These are phyloP conservation scores for Ochetophila trinervis DNA, from an alignment of 306 rosid species.

Conservation along the genomic window DNA sequence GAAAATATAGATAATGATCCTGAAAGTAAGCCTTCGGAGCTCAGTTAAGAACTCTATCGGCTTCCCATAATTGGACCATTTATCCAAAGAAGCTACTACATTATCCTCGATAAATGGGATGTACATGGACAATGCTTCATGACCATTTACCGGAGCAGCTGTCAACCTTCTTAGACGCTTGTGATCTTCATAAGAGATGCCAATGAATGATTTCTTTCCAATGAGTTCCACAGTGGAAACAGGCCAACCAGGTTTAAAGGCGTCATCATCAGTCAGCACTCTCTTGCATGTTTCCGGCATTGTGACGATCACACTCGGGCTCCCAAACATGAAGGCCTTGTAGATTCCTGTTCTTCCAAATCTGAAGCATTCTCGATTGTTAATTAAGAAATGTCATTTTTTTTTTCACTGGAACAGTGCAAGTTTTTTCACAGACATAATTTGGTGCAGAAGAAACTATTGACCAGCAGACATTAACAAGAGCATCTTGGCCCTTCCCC, in stretches of 20 bases:
- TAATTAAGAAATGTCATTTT: neutral
- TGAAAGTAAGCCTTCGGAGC: constrained; percentile 66
- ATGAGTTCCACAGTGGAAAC: constrained; percentile 60
- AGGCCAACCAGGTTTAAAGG: constrained; percentile 81
- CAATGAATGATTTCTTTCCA: constrained; percentile 71
- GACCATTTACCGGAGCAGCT: constrained; percentile 77
- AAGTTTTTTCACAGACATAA: too few species aligned
- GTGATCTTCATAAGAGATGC: constrained; percentile 66
- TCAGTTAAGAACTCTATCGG: constrained; percentile 63
- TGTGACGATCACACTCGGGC: constrained; percentile 73
- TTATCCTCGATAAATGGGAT: constrained; percentile 56
- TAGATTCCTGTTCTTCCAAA: constrained; percentile 71
- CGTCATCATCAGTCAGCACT: constrained; percentile 75
- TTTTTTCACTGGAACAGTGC: too few species aligned
- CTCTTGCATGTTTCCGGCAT: constrained; percentile 61
- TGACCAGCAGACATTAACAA: too few species aligned
- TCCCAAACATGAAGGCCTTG: constrained; percentile 79
- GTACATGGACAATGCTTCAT: constrained; percentile 65
- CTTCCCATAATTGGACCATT: constrained; percentile 63
- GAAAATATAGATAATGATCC: constrained; percentile 76
- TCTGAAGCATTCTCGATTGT: constrained; percentile 35
- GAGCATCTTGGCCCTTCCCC: too few species aligned
- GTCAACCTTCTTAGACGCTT: constrained; percentile 78
- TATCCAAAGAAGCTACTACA: constrained; percentile 52
- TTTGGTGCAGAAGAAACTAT: too few species aligned